Evolutionary conservation across 1,284 basidiomycete genomes (phyloP), one percentile per base, ranked within the genome.

Genomic region (Cryptococcus sp.): DNA sequence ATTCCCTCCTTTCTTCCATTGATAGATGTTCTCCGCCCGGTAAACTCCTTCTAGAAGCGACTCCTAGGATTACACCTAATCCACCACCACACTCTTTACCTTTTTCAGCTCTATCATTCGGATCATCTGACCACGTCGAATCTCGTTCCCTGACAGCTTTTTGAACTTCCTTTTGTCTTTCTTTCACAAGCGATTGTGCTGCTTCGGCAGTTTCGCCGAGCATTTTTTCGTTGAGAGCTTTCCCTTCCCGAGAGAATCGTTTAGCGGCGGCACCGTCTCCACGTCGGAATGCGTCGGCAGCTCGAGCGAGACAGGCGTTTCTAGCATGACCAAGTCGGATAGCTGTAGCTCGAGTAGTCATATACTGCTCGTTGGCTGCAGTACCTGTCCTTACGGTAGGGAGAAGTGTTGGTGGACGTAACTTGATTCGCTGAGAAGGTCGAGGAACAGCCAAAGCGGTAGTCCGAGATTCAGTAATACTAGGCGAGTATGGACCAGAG

Each of bases 221-320:
- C 88, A 98, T 95, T 73, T 89, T 88, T 42, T 84, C 84, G 70
- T 97, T 97, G 58, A 97, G 79, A 46, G 92, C 89, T 66, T 95
- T 90, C 4, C 93, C 95, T 71, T 98, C 94, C 42, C 89, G 80
- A 63, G 87, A 90, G 79, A 94, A 97, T 48, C 91, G 82, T 74
- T 96, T 95, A 30, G 95, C 95, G 0, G 89, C 88, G 0, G 91
- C 91, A 3, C 94, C 94, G 64, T 98, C 94, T 4, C 94, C 93
- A 10, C 89, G 83, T 46, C 90, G 82, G 88, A 90, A 98, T 2
- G 94, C 92, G 69, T 97, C 92, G 1, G 95, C 92, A 4, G 95
- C 95, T 46, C 91, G 85, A 2, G 89, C 90, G n/a, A 98, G 82
- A 70, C 90, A 95, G 10, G 91, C 90, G 69, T 98, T 98, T 36